Percentiles rank a stretch among this genome's conserved stretches.
Conservation (phyloP, 345 rosid genomes). For the Trapa incisa region DNA sequence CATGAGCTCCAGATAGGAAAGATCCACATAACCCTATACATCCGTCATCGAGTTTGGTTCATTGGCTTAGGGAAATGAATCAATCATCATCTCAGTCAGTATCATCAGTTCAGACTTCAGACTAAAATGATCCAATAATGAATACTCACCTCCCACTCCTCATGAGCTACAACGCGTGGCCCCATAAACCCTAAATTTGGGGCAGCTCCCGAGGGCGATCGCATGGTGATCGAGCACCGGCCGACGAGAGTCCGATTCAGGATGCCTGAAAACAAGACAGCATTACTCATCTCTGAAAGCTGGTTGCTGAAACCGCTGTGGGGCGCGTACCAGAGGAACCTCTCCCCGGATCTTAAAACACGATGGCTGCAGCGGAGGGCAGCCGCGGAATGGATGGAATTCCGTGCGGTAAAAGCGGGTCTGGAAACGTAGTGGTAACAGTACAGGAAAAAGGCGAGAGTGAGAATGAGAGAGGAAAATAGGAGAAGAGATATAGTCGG, state of each 20-base stretch:
- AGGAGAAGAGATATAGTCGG: slow-evolving; percentile 7
- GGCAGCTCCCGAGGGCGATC: slow-evolving; percentile 87
- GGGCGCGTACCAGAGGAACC: slow-evolving; percentile 64
- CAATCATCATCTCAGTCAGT: slow-evolving; percentile 29
- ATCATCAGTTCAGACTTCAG: slow-evolving; percentile 72
- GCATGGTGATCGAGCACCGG: slow-evolving; percentile 93
- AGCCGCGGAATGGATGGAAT: slow-evolving; percentile 21
- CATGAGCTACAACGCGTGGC: slow-evolving; percentile 51
- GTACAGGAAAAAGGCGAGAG: slow-evolving; percentile 16
- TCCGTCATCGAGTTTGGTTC: slow-evolving; percentile 12
- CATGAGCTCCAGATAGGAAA: slow-evolving; percentile 47
- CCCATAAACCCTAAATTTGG: slow-evolving; percentile 91
- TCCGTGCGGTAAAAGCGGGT: slow-evolving; percentile 24
- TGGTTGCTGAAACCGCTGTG: slow-evolving; percentile 98
- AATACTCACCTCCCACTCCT: slow-evolving; percentile 40
- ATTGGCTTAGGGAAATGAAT: not conserved
- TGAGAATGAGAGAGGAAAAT: slow-evolving; percentile 23
- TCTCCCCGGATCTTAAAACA: slow-evolving; percentile 18
- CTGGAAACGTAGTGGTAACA: slow-evolving; percentile 30
- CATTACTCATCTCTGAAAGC: slow-evolving; percentile 81
- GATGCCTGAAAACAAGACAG: slow-evolving; percentile 52
- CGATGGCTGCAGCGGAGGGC: slow-evolving; percentile 30
- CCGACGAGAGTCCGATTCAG: slow-evolving; percentile 65
- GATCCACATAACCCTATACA: slow-evolving; percentile 42
- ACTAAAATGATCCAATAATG: not conserved